Evolutionary conservation across 2,329 filamentous ascomycete genomes (phyloP), one percentile per base, ranked within the genome.

Genomic region (Epichloe uncinata): DNA sequence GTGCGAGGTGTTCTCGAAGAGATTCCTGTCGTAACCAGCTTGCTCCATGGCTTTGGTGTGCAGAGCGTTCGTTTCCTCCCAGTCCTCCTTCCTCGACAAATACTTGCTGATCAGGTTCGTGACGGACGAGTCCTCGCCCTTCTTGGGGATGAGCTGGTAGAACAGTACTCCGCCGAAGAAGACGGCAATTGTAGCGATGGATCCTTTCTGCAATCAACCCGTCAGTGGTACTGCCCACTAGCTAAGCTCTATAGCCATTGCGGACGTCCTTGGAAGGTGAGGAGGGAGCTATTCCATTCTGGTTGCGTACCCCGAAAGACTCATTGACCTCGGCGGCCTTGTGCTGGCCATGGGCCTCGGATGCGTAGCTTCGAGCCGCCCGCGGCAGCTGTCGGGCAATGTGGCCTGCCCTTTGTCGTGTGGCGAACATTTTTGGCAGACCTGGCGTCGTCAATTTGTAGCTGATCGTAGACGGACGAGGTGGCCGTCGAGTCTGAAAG

Each of bases 1-100:
- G 57, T 66, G 60, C 36, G 61, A 63, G 49, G 63, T 66, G 57
- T 73, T 67, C 57, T 70, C 62, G 56, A 80, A 72, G 47, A 81
- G 67, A 56, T 78, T 74, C 59, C 72, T 74, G 66, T 81, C 77
- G 60, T 69, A 73, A 42, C 73, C 74, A 42, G 77, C 77, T 67
- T 79, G 75, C 61, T 80, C 72, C 55, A 74, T 58, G 20, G 71
- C 63, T 50, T 70, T 69, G 40, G 73, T 74, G 63, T 75, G 75
- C 49, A 77, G 61, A 30, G 69, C 62, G 61, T 78, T 79, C 63
- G 73, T 73, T 55, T 68, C 63, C 62, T 73, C 72, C 73, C 72
- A 77, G 52, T 71, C 63, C 60, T 72, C 68, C 54, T 67, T 66
- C 61, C 70, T 68, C 59, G 73, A 72, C 45, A 66, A 62, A 61